These are phyloP conservation scores for Hypoxylon sp. DNA, from an alignment of 2,329 filamentous ascomycete genomes.

Conservation along the genomic window DNA sequence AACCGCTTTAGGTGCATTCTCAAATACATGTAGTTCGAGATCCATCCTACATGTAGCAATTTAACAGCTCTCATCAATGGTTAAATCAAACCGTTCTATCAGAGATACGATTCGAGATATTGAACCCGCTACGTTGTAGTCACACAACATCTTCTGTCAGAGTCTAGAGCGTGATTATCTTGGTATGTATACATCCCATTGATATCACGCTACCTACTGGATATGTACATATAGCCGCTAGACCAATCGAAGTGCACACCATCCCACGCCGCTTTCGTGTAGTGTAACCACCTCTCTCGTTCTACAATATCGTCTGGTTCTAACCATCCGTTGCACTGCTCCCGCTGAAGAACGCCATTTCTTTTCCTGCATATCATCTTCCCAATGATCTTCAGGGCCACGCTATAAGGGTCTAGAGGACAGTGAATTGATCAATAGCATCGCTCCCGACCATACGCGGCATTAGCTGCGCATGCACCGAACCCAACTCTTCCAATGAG, in stretches of 20 bases:
- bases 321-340: constrained; percentile 20
- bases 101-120: constrained; percentile 11
- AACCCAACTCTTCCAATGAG: constrained; percentile 23
- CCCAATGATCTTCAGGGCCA: constrained; percentile 41
- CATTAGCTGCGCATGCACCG: constrained; percentile 15
- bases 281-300: constrained; percentile 28
- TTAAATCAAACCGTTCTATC: constrained; percentile 3
- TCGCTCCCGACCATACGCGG: constrained; percentile 23
- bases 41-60: neutral
- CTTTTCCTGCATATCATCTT: constrained; percentile 26
- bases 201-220: constrained; percentile 34
- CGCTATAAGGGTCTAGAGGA: constrained; percentile 19
- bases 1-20: too few relatives aligned
- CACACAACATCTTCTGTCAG: constrained; percentile 15
- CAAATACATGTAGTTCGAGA: too few relatives aligned
- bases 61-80: neutral
- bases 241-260: constrained; percentile 27
- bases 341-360: constrained; percentile 33
- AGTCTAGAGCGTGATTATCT: constrained; percentile 36
- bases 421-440: constrained; percentile 36
- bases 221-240: constrained; percentile 31
- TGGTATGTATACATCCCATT: constrained; percentile 16
- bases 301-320: constrained; percentile 14
- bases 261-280: constrained; percentile 10
- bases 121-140: constrained; percentile 5